Base-by-base conservation (phyloP, 2,329 filamentous ascomycete species). In the Trichophyton benhamiae region DNA sequence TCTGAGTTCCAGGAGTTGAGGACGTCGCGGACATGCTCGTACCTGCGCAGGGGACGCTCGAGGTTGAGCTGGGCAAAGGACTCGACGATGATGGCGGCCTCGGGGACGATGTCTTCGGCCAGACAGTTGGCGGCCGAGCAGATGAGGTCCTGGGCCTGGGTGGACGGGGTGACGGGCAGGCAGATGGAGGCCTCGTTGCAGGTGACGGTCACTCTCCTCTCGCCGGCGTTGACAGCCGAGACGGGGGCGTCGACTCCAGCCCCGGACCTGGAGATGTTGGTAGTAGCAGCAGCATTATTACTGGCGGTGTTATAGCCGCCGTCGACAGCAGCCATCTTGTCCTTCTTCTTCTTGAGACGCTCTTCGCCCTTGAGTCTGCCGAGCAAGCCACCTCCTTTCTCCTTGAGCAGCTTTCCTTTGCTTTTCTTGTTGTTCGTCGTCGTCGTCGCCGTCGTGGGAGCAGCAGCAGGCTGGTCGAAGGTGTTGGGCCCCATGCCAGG, bases 1-100 rank as follows among this genome's bases (percentile, higher is more conserved):
- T 96, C 91, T 49, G 81, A 79, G 63, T 95, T 89, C 92, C 92
- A 97, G 0, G 91, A 95, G 72, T 95, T 95, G 81, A 96, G 83
- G 22, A 96, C 83, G 68, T 96, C 89, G 63, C 89, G 84, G 36
- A 97, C 82, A 64, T 84, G 84, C 75, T 97, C 92, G 71, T 96
- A 96, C 44, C 85, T 86, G 46, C 92, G 87, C 27, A 97, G 76
- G 0, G 88, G 87, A 44, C 92, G 84, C 72, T 95, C 88, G 1
- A 97, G 79, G 33, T 89, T 89, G 0, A 94, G 80, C 52, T 85
- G 81, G 20, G 80, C 77, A 71, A 91, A 96, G 20, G 82, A 83
- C 72, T 97, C 92, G 17, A 91, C 74, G 9, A 96, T 72, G n/a
- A 94, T 80, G 59, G 86, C 87, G 11, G 80, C 82, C 9, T 80